A percentile compares a stretch with the other conserved stretches of the same genome.
Conservation (phyloP, 345 rosid species). For the Syzygium oleosum region DNA sequence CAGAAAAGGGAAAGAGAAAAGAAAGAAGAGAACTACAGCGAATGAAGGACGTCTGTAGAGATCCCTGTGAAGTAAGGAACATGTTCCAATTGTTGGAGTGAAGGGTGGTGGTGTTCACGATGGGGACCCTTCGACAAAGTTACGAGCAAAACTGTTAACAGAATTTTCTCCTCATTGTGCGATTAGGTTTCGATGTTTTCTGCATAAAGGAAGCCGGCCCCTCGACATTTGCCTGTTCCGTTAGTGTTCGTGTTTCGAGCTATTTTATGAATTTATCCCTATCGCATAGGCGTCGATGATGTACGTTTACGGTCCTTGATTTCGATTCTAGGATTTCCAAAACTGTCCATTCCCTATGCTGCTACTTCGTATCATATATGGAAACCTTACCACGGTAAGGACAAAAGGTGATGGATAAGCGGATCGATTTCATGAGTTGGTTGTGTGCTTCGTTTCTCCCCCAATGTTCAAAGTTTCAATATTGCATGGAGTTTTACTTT, state of each 20-base stretch:
- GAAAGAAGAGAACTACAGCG: neutral
- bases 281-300: neutral
- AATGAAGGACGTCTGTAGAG: neutral
- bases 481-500: neutral
- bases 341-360: neutral
- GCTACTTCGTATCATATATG: neutral
- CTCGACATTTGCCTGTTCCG: neutral
- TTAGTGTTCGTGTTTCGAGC: neutral
- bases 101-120: neutral
- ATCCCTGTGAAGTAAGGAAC: neutral
- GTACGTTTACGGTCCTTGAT: neutral
- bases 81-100: neutral
- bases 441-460: neutral
- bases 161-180: neutral
- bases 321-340: neutral
- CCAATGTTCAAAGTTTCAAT: neutral
- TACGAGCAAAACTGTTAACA: neutral
- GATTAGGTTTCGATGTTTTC: neutral
- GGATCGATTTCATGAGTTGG: too few relatives aligned
- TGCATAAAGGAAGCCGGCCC: neutral
- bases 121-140: neutral
- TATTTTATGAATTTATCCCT: neutral
- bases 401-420: neutral
- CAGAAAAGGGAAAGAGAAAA: too few relatives aligned
- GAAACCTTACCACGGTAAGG: neutral